Percentiles rank a stretch among this genome's conserved stretches.
Evolutionary conservation across 2,329 filamentous ascomycete genomes (phyloP).

Genomic region (Ophiostoma angusticollis): DNA sequence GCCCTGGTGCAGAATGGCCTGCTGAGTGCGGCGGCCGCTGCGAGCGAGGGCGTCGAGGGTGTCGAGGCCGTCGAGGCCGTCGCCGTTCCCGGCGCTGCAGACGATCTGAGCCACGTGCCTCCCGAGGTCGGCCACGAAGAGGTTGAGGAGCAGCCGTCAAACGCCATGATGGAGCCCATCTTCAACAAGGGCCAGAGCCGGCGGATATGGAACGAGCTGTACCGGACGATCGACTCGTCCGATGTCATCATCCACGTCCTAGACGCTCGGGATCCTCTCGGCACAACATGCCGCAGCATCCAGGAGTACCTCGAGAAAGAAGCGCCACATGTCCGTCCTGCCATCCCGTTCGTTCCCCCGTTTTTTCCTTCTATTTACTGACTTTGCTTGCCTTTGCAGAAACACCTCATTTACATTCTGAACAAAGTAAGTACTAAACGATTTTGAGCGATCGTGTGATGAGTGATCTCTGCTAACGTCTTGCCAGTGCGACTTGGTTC

Average conservation of each 20-base stretch:
- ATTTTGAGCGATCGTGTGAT: background rate
- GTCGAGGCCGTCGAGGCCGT: conserved; percentile 21
- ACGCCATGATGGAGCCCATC: conserved; percentile 63
- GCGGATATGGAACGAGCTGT: conserved; percentile 88
- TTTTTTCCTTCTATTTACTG: background rate
- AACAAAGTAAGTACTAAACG: conserved; percentile 44
- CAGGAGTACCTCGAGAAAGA: conserved; percentile 92
- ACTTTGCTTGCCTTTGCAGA: conserved; percentile 24
- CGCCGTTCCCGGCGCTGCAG: too few relatives aligned
- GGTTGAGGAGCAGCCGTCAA: conserved; percentile 28
- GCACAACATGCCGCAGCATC: conserved; percentile 77
- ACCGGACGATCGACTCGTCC: conserved; percentile 71
- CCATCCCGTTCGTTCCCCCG: background rate
- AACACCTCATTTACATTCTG: conserved; percentile 80
- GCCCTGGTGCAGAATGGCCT: conserved; percentile 58
- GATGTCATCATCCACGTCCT: conserved; percentile 94
- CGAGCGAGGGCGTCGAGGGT: conserved; percentile 36
- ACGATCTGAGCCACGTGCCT: conserved; percentile 22
- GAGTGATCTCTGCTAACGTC: background rate
- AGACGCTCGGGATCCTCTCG: conserved; percentile 78
- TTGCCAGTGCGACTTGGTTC: conserved; percentile 63
- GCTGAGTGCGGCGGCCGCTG: conserved; percentile 42
- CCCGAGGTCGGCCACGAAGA: conserved; percentile 11
- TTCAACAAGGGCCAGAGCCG: conserved; percentile 94
- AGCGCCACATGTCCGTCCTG: conserved; percentile 52